Conservation (phyloP, 2,329 filamentous ascomycete genomes). For the Chrysoporthe deuterocubensis region DNA sequence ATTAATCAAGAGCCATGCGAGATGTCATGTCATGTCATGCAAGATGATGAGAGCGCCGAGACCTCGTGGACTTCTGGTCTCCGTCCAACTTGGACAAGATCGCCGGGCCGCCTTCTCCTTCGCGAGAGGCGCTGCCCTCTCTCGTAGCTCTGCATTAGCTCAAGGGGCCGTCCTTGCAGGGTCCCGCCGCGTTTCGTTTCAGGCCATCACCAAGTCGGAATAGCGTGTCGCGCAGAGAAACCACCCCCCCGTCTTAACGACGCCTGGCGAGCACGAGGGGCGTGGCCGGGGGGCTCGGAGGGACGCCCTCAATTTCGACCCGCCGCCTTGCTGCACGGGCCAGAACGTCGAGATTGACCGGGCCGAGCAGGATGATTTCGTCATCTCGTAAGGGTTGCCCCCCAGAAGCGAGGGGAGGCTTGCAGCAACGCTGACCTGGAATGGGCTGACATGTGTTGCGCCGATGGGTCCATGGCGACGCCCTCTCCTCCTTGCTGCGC, state of each 20-base stretch:
- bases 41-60: not conserved
- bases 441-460: constrained; percentile 9
- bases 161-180: constrained; percentile 11
- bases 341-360: not conserved
- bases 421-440: not conserved
- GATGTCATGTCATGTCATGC: not conserved
- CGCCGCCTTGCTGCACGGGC: not conserved
- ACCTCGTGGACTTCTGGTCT: not conserved
- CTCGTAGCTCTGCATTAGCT: constrained; percentile 3
- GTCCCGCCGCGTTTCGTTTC: constrained; percentile 6
- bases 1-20: constrained; percentile 3
- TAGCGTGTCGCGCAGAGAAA: constrained; percentile 3
- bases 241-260: not conserved
- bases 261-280: not conserved
- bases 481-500: not conserved
- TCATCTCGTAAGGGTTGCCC: constrained; percentile 1
- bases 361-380: constrained; percentile 1
- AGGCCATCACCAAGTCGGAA: constrained; percentile 1
- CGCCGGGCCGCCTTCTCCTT: not conserved
- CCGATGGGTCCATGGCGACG: not conserved
- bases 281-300: not conserved
- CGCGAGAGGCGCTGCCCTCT: constrained; percentile 3
- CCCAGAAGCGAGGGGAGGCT: not conserved
- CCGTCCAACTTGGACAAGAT: not conserved
- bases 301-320: constrained; percentile 1